phyloP scores from a whole-genome alignment of 2,329 filamentous ascomycete genomes.

The Fusarium aywerte region DNA sequence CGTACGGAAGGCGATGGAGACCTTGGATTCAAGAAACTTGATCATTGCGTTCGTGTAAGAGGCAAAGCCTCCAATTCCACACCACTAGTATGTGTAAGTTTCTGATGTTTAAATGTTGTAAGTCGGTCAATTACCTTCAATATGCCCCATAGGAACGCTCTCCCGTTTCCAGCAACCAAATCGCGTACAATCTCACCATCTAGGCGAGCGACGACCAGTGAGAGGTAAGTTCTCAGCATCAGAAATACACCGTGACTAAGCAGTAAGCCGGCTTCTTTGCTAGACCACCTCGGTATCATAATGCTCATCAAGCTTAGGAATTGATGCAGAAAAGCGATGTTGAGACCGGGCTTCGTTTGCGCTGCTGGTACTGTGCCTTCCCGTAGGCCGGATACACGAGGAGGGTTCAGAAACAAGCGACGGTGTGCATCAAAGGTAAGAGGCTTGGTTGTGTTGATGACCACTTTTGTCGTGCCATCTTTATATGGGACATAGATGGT shows the following conservation, averaged over 20 bases:
- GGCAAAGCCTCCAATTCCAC: constrained; percentile 89
- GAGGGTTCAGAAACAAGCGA: constrained; percentile 90
- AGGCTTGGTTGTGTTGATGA: constrained; percentile 88
- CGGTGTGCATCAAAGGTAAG: constrained; percentile 97
- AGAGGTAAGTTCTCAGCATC: constrained; percentile 92
- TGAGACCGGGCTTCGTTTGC: constrained; percentile 92
- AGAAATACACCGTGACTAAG: constrained; percentile 90
- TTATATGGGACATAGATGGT: constrained; percentile 97
- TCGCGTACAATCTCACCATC: constrained; percentile 97
- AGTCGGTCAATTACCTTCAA: constrained; percentile 67
- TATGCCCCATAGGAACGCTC: constrained; percentile 87
- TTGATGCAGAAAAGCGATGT: constrained; percentile 95
- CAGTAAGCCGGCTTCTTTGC: constrained; percentile 92
- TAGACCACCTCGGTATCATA: constrained; percentile 95
- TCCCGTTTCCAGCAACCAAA: constrained; percentile 93
- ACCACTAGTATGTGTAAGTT: constrained; percentile 69
- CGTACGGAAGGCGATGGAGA: constrained; percentile 97
- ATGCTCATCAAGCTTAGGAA: constrained; percentile 96
- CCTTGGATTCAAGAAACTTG: constrained; percentile 97
- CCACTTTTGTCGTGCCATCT: constrained; percentile 87
- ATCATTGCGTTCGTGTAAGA: constrained; percentile 99
- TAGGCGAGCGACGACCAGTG: constrained; percentile 88
- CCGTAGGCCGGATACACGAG: constrained; percentile 79
- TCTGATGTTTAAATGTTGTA: background rate
- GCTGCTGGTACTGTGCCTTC: constrained; percentile 83